These are phyloP conservation scores for Cladophialophora psammophila DNA, from an alignment of 2,329 filamentous ascomycete species.

Conservation along the genomic window DNA sequence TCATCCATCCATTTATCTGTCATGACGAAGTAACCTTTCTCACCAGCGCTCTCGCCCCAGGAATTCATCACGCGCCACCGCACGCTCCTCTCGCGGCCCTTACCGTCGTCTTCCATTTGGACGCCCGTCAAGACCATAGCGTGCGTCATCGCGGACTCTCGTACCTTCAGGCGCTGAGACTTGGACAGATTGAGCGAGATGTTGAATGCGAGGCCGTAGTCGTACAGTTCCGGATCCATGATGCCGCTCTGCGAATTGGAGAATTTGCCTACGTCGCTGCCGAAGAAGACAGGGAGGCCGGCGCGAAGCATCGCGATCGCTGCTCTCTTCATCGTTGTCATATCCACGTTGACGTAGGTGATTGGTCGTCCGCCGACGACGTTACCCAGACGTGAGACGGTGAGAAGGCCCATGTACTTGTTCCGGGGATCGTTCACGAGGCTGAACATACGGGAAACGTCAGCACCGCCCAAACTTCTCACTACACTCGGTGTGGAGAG, in stretches of 20 bases:
- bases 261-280: slow-evolving; percentile 85
- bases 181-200: slow-evolving; percentile 76
- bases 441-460: slow-evolving; percentile 75
- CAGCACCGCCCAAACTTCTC: slow-evolving; percentile 64
- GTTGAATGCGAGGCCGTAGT: slow-evolving; percentile 86
- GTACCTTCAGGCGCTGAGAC: slow-evolving; percentile 73
- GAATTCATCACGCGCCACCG: slow-evolving; percentile 89
- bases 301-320: slow-evolving; percentile 79
- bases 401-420: slow-evolving; percentile 73
- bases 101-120: slow-evolving; percentile 68
- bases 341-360: slow-evolving; percentile 83
- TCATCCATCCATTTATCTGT: slow-evolving; percentile 79
- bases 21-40: slow-evolving; percentile 90
- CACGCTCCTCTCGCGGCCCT: slow-evolving; percentile 65
- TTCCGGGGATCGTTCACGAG: slow-evolving; percentile 87
- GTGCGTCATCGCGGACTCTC: slow-evolving; percentile 86
- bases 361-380: slow-evolving; percentile 77
- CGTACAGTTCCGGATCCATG: slow-evolving; percentile 79
- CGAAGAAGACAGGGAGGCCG: slow-evolving; percentile 86
- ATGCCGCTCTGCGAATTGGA: slow-evolving; percentile 72
- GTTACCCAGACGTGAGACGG: slow-evolving; percentile 80
- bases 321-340: slow-evolving; percentile 73
- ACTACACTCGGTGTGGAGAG: slow-evolving; percentile 67
- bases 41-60: slow-evolving; percentile 75
- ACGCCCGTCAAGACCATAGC: slow-evolving; percentile 92